Conservation (phyloP, 1,284 basidiomycete species). For the Ceratobasidium sp. region DNA sequence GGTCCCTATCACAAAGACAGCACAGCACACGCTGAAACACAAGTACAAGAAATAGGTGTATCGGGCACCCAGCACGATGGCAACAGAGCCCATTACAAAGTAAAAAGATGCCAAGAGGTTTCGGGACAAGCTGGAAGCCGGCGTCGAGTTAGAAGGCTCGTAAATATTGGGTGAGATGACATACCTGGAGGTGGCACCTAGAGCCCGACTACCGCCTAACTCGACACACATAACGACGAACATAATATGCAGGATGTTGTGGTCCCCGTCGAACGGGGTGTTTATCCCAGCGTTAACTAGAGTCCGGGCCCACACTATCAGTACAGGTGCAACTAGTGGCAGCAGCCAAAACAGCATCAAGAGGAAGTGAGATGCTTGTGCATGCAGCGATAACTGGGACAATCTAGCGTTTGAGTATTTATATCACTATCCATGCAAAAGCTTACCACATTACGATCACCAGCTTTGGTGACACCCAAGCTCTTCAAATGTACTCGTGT, state of each 20-base stretch:
- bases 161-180: slow-evolving; percentile 54
- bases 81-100: slow-evolving; percentile 62
- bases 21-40: slow-evolving; percentile 30
- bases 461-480: slow-evolving; percentile 5
- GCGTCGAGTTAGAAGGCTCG: slow-evolving; percentile 46
- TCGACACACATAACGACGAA: slow-evolving; percentile 69
- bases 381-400: slow-evolving; percentile 52
- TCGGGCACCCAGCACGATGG: slow-evolving; percentile 69
- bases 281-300: slow-evolving; percentile 76
- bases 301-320: slow-evolving; percentile 92
- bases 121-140: slow-evolving; percentile 56
- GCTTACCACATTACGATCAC: background rate
- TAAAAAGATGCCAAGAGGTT: slow-evolving; percentile 59
- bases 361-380: slow-evolving; percentile 71
- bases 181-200: slow-evolving; percentile 61
- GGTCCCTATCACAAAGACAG: slow-evolving; percentile 13
- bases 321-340: slow-evolving; percentile 80
- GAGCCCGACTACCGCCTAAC: slow-evolving; percentile 45
- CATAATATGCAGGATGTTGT: slow-evolving; percentile 72
- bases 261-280: slow-evolving; percentile 80
- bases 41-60: slow-evolving; percentile 65
- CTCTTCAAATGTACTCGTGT: slow-evolving; percentile 13
- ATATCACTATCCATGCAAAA: background rate
- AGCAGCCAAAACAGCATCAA: slow-evolving; percentile 86
- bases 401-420: slow-evolving; percentile 14